Evolutionary conservation across 192 early-diverging fungal genomes (phyloP), one percentile per base, ranked within the genome.

Genomic region (Gorgonomyces haynaldii): DNA sequence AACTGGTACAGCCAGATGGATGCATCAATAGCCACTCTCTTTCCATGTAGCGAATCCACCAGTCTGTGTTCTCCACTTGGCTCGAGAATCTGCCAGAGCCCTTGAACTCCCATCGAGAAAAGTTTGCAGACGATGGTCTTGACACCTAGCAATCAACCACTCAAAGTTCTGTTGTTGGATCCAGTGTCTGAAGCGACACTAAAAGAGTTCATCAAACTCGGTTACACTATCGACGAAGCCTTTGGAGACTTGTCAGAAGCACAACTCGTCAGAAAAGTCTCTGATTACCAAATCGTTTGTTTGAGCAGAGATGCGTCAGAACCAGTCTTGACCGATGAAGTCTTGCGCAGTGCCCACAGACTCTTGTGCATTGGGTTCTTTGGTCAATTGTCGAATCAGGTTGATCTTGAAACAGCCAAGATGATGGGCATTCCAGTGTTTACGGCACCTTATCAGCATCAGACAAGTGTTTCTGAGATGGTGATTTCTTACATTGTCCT

Each of bases 1-100:
- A 97, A 93, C 71, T 99, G 96, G 58, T 97, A 80, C 23, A 97
- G 73, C 96, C 96, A 99, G 39, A 99, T 97, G 41, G 81, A 85
- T 13, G 92, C 96, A 63, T 96, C 93, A 19, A 98, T 75, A 2
- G 91, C 92, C 40, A 98, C 60, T 20, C 67, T 61, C 51, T 81
- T 82, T 50, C 84, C 76, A 3, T 66, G 54, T 22, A 98, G 62
- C 13, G 78, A 66, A 13, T 98, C 95, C 19, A 98, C 61, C 21
- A 81, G 68, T 31, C 84, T 71, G 13, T 83, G 85, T 42, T 85
- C 69, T 21, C 80, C 80, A 8, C 75, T 74, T 2, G 88, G 86
- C 45, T 86, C 78, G 19, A 96, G 51, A 20, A 98, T 69, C 38
- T 66, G 57, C 95, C 95, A 98, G 17, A 98, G 76, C 24, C 82